A percentile compares a stretch with the other conserved stretches of the same genome.
Evolutionary conservation across 2,329 filamentous ascomycete genomes (phyloP).

Genomic region (Elsinoe ampelina): DNA sequence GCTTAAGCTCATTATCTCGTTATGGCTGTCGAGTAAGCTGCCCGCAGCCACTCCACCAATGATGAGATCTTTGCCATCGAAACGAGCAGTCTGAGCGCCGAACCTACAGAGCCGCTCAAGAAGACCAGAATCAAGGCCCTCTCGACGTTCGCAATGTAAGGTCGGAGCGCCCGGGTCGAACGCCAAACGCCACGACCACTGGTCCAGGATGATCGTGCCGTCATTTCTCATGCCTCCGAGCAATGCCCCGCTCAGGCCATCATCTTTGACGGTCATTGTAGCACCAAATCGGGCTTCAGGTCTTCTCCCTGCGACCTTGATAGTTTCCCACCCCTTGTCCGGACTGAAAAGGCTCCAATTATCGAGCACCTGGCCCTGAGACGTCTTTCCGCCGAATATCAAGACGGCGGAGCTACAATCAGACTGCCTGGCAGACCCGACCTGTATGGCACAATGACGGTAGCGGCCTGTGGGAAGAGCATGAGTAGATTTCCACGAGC

Average conservation of each 20-base stretch:
- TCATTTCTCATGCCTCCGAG: constrained; percentile 61
- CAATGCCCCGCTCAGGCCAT: constrained; percentile 48
- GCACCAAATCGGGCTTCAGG: constrained; percentile 49
- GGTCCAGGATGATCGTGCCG: constrained; percentile 53
- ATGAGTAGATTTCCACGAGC: constrained; percentile 54
- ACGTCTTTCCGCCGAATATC: constrained; percentile 38
- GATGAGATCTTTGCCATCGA: constrained; percentile 39
- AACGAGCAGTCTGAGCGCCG: constrained; percentile 43
- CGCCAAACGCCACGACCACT: constrained; percentile 56
- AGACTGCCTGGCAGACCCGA: constrained; percentile 32
- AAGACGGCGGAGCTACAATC: constrained; percentile 28
- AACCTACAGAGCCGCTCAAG: constrained; percentile 33
- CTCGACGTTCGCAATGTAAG: neutral
- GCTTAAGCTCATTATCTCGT: constrained; percentile 44
- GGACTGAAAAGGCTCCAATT: constrained; percentile 39
- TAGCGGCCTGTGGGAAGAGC: constrained; percentile 64
- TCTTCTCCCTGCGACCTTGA: constrained; percentile 20
- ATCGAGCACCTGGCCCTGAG: constrained; percentile 32
- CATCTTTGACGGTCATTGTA: constrained; percentile 35
- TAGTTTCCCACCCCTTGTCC: constrained; percentile 39
- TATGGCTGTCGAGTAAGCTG: constrained; percentile 35
- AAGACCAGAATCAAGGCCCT: too few relatives aligned
- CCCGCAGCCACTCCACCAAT: constrained; percentile 44
- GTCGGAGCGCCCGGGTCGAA: constrained; percentile 21
- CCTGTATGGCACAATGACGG: constrained; percentile 56